These are phyloP conservation scores for Begonia peltatifolia DNA, from an alignment of 306 rosid species.

Conservation along the genomic window DNA sequence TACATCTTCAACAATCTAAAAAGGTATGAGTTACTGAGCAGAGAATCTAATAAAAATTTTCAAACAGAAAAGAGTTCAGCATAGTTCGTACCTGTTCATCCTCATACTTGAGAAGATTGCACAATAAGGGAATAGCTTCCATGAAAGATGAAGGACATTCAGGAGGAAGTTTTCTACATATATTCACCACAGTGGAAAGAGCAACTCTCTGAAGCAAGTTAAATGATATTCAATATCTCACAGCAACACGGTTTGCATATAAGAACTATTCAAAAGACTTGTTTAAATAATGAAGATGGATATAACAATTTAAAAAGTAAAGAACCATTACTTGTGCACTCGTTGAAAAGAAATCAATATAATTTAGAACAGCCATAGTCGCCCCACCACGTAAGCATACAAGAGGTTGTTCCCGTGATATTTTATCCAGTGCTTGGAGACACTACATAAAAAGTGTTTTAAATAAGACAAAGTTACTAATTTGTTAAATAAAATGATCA, in stretches of 20 bases:
- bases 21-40: constrained; percentile 13
- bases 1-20: constrained; percentile 85
- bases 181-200: constrained; percentile 82
- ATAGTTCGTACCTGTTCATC: constrained; percentile 61
- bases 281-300: background rate
- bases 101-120: constrained; percentile 90
- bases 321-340: constrained; percentile 57
- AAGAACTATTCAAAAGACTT: no score
- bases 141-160: constrained; percentile 60
- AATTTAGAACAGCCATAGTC: constrained; percentile 77
- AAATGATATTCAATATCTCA: no score
- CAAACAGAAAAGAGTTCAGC: constrained; percentile 4
- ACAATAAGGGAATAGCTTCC: constrained; percentile 90
- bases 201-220: constrained; percentile 58
- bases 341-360: constrained; percentile 85
- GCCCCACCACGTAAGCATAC: constrained; percentile 92
- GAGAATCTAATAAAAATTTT: constrained; percentile 1
- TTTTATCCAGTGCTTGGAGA: constrained; percentile 93
- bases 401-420: constrained; percentile 89
- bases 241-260: no score
- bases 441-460: constrained; percentile 36
- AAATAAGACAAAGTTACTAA: background rate
- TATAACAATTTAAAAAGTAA: background rate
- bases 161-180: constrained; percentile 89
- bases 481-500: no score